These are phyloP conservation scores for Colletotrichum tabaci DNA, from an alignment of 2,329 filamentous ascomycete species.

Conservation along the genomic window DNA sequence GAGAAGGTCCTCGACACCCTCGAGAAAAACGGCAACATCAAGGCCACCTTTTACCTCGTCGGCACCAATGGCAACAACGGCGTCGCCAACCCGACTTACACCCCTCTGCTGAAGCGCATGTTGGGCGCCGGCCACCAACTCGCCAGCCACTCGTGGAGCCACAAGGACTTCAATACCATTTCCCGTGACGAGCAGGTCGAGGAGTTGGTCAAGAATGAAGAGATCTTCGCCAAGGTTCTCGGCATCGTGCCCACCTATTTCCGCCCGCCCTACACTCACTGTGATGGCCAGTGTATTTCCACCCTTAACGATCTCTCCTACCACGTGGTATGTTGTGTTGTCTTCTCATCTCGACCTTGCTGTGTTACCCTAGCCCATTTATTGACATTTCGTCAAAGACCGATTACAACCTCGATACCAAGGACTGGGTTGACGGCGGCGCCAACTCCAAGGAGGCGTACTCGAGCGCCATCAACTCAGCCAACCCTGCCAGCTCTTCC, in stretches of 20 bases:
- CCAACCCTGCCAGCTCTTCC: constrained; percentile 40
- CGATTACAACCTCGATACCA: constrained; percentile 52
- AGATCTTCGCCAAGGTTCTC: constrained; percentile 58
- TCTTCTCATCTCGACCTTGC: neutral
- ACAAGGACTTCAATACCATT: constrained; percentile 58
- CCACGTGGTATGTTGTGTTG: constrained; percentile 48
- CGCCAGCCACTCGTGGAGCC: constrained; percentile 64
- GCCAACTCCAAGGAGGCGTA: constrained; percentile 46
- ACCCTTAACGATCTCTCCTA: constrained; percentile 51
- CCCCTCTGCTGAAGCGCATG: constrained; percentile 60
- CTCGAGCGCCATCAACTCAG: constrained; percentile 47
- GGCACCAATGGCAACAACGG: constrained; percentile 52
- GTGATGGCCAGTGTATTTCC: constrained; percentile 45
- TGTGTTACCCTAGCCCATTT: no score
- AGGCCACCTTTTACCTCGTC: constrained; percentile 56
- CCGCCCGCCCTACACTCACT: constrained; percentile 56
- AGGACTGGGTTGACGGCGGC: constrained; percentile 51
- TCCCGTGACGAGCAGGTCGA: constrained; percentile 50
- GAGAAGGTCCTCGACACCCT: constrained; percentile 53
- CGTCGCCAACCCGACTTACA: constrained; percentile 54
- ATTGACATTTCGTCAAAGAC: constrained; percentile 35
- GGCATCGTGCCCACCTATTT: constrained; percentile 64
- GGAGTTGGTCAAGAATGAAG: constrained; percentile 63
- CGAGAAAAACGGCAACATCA: constrained; percentile 49
- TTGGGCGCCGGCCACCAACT: constrained; percentile 62